phyloP scores from a whole-genome alignment of 306 rosid species.

The Trifolium fragiferum region DNA sequence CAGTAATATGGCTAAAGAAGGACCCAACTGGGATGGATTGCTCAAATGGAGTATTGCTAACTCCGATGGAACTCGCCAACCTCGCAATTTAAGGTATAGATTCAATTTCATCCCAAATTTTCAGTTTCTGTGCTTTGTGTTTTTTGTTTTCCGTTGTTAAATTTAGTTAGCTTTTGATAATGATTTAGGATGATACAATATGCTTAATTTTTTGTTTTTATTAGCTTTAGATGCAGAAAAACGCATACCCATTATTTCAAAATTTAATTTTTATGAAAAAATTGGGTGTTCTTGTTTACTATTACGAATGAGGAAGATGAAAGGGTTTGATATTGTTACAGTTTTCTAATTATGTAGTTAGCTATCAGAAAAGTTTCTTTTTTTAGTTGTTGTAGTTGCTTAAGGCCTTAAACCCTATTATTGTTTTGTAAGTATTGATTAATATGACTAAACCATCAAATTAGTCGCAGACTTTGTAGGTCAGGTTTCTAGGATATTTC shows the following conservation, averaged over 20 bases:
- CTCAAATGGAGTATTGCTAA: constrained; percentile 87
- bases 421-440: background rate
- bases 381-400: background rate
- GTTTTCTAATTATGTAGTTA: constrained; percentile 39
- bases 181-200: background rate
- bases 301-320: background rate
- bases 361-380: background rate
- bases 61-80: constrained; percentile 76
- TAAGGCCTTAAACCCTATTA: background rate
- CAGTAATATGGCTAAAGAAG: constrained; percentile 68
- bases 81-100: constrained; percentile 61
- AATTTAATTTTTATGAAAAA: background rate
- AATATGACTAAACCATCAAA: too few species aligned
- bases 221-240: background rate
- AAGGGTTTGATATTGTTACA: background rate
- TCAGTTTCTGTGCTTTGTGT: background rate
- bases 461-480: too few species aligned
- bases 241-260: background rate
- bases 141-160: background rate
- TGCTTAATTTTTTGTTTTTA: background rate
- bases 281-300: background rate
- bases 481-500: too few species aligned
- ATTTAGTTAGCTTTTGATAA: background rate
- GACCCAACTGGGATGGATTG: constrained; percentile 89
- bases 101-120: background rate